Evolutionary conservation across 352 stramenopile species (phyloP), one percentile per base, ranked within the genome.

Genomic region (Paralagenidium karlingii): DNA sequence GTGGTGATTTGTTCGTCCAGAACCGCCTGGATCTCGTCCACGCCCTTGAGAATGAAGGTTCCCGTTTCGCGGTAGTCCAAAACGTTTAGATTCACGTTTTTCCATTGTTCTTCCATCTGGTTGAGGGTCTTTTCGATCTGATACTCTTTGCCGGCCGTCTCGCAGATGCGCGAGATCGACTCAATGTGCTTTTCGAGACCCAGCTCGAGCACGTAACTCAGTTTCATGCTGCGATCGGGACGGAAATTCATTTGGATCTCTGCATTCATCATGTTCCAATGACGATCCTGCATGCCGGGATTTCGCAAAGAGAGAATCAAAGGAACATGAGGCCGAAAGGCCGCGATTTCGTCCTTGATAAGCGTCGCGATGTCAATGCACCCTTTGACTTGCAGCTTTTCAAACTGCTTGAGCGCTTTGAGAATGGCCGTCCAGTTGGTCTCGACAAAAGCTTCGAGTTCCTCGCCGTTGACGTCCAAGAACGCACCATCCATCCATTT

Each of bases 1-100:
- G 86, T 96, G 1, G 88, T 97, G 52, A 97, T 94, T 47, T 97
- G 91, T 47, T 97, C 91, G 31, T 97, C 91, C 1, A 97, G 58
- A 5, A 97, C 59, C 1, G 70, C 66, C 60, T 96, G 89, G 30
- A 96, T 85, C 44, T 97, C 90, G 46, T 97, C 91, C 5, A 94
- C 81, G 13, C 82, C 85, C 34, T 94, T 95, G n/a, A 97, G 47
- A 9, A 97, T 91, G 30, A 67, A 96, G 34, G 91, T 97, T 24
- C 90, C 84, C 7, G 91, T 97, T 37, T 96, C 88, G 4, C 74
- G 61, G 48, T 96, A 97, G 26, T 83, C 60, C 7, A 92, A 68
- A 24, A 96, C 71, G 21, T 67, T 67, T 16, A 97, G 63, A 8
- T 77, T 74, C 31, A 97, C 68, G 8, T 51, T 55, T 16, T 82